Base-by-base conservation (phyloP, 306 rosid species). In the Arachis hypogaea region DNA sequence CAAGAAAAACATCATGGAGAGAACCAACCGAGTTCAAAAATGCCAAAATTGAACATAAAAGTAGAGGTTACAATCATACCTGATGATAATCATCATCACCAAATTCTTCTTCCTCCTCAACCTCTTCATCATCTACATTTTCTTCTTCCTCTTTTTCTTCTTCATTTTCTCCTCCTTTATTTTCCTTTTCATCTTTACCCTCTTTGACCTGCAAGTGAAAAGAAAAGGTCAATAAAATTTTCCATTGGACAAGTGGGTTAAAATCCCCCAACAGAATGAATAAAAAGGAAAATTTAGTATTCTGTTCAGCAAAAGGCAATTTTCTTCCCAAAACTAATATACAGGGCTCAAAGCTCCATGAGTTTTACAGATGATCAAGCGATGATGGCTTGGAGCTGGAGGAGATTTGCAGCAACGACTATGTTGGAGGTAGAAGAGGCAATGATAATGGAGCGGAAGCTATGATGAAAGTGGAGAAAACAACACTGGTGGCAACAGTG, bases 61-160 rank as follows among this genome's bases (percentile, higher is more conserved):
- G 43, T 56, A 52, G 11, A 59, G 60, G 77, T 43, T 62, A 71
- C n/a, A 10, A 10, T 43, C 43, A 62, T 81, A 88, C 93, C 93
- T 82, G 79, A 71, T 72, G 59, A 72, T 88, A 86, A 80, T 87
- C 89, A 78, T 81, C 87, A 38, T 80, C 90, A 9, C 75, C 68
- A 12, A 71, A 46, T 42, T 74, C 83, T 42, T 66, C 93, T 3
- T 78, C 83, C 0, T 4, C 66, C 14, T 80, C 80, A 10, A 71
- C 83, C 2, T 73, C 69, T 56, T 81, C 88, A 58, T 14, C 78
- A 57, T 63, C 49, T 47, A 73, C 87, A 9, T 84, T 80, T 45
- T 84, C 93, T 47, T 86, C 87, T 78, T 78, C 89, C 71, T 78
- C 43, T 55, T 80, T 80, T 51, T 84, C 93, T 47, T 86, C 87